Conservation (phyloP, 306 rosid species). For the Pterocarpus macrocarpus region DNA sequence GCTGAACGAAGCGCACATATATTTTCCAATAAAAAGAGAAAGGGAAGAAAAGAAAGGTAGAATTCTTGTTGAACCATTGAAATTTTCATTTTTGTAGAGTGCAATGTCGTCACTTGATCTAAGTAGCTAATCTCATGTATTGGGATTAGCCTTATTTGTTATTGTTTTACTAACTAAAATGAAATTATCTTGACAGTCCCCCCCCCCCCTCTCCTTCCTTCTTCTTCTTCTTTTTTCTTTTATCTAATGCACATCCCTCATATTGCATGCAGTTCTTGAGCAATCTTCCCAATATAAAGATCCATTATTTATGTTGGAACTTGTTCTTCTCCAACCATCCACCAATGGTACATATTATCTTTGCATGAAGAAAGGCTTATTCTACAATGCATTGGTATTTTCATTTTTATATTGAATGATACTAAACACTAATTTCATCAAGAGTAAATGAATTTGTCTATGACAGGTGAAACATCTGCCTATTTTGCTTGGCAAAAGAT, state of each 20-base stretch:
- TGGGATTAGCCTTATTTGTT: slow-evolving; percentile 33
- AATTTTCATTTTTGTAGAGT: slow-evolving; percentile 25
- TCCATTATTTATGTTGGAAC: slow-evolving; percentile 72
- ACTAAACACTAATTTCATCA: slow-evolving; percentile 15
- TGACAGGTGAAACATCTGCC: slow-evolving; percentile 65
- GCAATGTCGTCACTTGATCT: slow-evolving; percentile 12
- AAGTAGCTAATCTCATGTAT: slow-evolving; percentile 29
- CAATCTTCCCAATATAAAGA: slow-evolving; percentile 75
- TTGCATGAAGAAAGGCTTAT: slow-evolving; percentile 13
- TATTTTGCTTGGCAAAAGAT: slow-evolving; percentile 72
- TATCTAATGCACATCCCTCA: slow-evolving; percentile 30
- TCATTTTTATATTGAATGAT: slow-evolving; percentile 7
- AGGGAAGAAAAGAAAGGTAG: not conserved
- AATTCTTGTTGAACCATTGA: slow-evolving; percentile 25
- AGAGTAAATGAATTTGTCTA: slow-evolving; percentile 39
- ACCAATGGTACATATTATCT: slow-evolving; percentile 54
- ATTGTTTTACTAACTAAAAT: slow-evolving; percentile 18
- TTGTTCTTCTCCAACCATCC: slow-evolving; percentile 55
- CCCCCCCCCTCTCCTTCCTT: not conserved
- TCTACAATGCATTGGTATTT: slow-evolving; percentile 26
- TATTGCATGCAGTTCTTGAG: slow-evolving; percentile 67
- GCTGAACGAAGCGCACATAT: not conserved
- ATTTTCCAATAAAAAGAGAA: slow-evolving; percentile 12
- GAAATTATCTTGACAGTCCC: not conserved
- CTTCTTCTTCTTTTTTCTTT: too few relatives aligned